Base-by-base conservation (phyloP, 352 stramenopile species). In the Elongisporangium anandrum region DNA sequence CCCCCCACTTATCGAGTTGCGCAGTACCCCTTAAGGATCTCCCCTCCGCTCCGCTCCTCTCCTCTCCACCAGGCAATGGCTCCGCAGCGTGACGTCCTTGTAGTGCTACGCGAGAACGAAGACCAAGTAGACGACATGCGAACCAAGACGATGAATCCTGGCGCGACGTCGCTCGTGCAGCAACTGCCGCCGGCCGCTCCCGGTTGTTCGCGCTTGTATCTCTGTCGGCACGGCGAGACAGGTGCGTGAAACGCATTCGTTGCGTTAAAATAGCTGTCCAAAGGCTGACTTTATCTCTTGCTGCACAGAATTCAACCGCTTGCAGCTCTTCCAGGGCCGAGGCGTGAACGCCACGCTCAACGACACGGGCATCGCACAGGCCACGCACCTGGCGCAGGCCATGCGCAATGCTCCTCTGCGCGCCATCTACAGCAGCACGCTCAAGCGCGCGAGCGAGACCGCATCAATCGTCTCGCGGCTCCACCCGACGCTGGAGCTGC, bases 161-260 rank as follows among this genome's bases (percentile, higher is more conserved):
- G 64, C 63, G 41, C 59, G 34, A 45, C 55, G 7, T 69, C 70
- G 15, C 61, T 88, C 21, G 60, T 66, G 13, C 75, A 78, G 60
- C 81, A 88, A 65, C 65, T 92, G 22, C 80, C 85, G 15, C 73
- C 80, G 0, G 69, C 90, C 16, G 63, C 68, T 1, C 57, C 75
- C 34, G 66, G 73, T 45, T 85, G 66, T 64, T 84, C 83, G 23
- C 67, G 85, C 29, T 61, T 94, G 10, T 94, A 83, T 59, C 66
- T 94, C 45, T 94, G 85, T 45, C 82, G 85, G 50, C 85, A 94
- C 50, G 85, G 85, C 22, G 78, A 94, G 60, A 94, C 84, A 49
- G 68, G 71, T 79, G 45, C 41, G 61, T 63, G 12, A 20, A 41
- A 21, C 20, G 17, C 58, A 39, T 21, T 45, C 4, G 16, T 13